phyloP scores from a whole-genome alignment of 768 basidiomycete species.

The Agrocybe chaxingu region DNA sequence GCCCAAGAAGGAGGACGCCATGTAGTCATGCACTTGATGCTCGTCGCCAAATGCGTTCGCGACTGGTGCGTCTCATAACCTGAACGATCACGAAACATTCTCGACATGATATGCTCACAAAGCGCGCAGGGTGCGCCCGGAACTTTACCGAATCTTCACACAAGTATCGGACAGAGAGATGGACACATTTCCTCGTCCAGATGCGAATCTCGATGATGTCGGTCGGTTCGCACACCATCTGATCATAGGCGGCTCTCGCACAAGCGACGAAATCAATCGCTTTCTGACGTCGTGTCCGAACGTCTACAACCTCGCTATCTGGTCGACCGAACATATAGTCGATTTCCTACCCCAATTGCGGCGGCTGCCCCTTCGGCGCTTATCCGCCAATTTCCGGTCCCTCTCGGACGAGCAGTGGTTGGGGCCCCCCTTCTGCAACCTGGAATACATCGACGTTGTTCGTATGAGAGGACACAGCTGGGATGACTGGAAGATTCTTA shows the following conservation, averaged over 20 bases:
- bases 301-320: not conserved
- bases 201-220: not conserved
- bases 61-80: not conserved
- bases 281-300: not conserved
- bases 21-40: not conserved
- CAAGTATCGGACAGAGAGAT: not conserved
- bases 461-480: not conserved
- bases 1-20: not conserved
- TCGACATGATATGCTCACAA: not conserved
- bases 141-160: not conserved
- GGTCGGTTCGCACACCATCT: not conserved
- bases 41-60: not conserved
- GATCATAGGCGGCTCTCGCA: not conserved
- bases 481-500: not conserved
- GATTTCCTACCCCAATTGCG: not conserved
- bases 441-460: slow-evolving; percentile 1
- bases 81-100: no score
- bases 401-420: not conserved
- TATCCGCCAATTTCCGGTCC: not conserved
- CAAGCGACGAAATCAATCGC: not conserved
- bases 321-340: not conserved
- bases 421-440: not conserved
- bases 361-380: not conserved
- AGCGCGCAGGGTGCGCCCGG: not conserved
- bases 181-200: not conserved